Base-by-base conservation (phyloP, 176 grass and related monocot genomes). In the Eleusine coracana region DNA sequence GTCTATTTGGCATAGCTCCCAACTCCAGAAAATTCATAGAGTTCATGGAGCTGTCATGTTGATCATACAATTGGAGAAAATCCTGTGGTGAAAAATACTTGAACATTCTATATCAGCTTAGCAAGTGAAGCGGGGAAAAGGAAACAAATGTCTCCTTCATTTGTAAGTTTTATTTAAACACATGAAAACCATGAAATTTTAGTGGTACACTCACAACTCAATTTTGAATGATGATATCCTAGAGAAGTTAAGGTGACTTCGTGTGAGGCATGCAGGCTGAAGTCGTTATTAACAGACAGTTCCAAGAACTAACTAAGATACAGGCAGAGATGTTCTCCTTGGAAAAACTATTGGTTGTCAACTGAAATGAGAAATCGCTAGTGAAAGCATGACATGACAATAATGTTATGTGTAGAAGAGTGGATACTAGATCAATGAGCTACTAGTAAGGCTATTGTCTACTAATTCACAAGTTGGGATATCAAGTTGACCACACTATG, bases 341-440 rank as follows among this genome's bases (percentile, higher is more conserved):
- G 13, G 3, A 52, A 55, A 44, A 49, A 75, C 4, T 13, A n/a
- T 14, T 67, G 60, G 45, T 12, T 15, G 29, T 42, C 70, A 74
- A 74, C 38, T 74, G 20, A 13, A 74, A 3, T 13, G 38, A 82
- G 31, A 81, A 82, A 64, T 54, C 15, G 52, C 10, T 82, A 48
- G n/a, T 62, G 41, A 82, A 5, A 64, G 25, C 13, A 58, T 21
- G 63, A 46, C 3, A 37, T 56, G 4, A 46, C 18, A 52, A 42
- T 20, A 42, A 27, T 76, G 20, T 80, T 20, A 61, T 56, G 0
- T 21, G 20, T 50, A 76, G 42, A 70, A 70, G 10, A 44, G 34
- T 73, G 31, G 58, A 63, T 21, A 52, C 29, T 71, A n/a, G 56
- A 39, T 15, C n/a, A 18, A 49, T 67, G 31, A 25, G 12, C 23